Conservation (phyloP, 164 flowering plant genomes). For the Chimonanthus praecox region DNA sequence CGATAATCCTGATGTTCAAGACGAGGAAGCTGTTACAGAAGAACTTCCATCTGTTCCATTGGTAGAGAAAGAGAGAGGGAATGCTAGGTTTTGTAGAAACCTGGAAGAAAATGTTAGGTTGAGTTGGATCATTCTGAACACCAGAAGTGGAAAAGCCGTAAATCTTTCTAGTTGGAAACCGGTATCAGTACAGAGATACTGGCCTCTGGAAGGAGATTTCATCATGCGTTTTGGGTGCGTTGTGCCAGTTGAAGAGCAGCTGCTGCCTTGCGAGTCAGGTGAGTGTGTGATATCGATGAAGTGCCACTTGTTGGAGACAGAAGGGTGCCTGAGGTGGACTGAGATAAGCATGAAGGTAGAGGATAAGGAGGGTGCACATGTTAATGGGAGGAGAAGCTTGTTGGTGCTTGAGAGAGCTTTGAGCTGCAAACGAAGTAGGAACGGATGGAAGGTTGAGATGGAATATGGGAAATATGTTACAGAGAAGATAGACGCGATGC, state of each 20-base stretch:
- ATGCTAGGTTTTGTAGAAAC: slow-evolving; percentile 10
- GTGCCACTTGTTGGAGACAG: slow-evolving; percentile 12
- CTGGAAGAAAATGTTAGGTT: slow-evolving; percentile 20
- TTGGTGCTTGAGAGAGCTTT: slow-evolving; percentile 21
- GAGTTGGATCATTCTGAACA: slow-evolving; percentile 30
- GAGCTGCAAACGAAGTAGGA: slow-evolving; percentile 7
- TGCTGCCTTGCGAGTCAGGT: slow-evolving; percentile 6
- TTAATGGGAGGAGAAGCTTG: slow-evolving; percentile 14
- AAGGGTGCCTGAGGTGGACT: slow-evolving; percentile 13
- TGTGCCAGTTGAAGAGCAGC: slow-evolving; percentile 14
- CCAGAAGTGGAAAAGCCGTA: slow-evolving; percentile 18
- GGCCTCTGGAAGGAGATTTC: slow-evolving; percentile 17
- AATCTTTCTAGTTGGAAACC: slow-evolving; percentile 35
- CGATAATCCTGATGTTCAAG: not conserved
- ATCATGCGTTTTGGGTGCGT: slow-evolving; percentile 22
- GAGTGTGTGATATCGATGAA: slow-evolving; percentile 21
- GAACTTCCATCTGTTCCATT: slow-evolving; percentile 6
- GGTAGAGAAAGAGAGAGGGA: slow-evolving; percentile 7
- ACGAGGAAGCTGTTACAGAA: slow-evolving; percentile 1
- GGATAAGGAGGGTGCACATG: slow-evolving; percentile 20
- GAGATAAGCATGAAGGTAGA: slow-evolving; percentile 27
- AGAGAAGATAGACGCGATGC: slow-evolving; percentile 15
- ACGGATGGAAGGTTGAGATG: slow-evolving; percentile 5
- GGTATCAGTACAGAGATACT: slow-evolving; percentile 15
- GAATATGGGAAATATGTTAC: slow-evolving; percentile 11